Conservation (phyloP, 441 rosid species). For the Arabidopsis hybrid region DNA sequence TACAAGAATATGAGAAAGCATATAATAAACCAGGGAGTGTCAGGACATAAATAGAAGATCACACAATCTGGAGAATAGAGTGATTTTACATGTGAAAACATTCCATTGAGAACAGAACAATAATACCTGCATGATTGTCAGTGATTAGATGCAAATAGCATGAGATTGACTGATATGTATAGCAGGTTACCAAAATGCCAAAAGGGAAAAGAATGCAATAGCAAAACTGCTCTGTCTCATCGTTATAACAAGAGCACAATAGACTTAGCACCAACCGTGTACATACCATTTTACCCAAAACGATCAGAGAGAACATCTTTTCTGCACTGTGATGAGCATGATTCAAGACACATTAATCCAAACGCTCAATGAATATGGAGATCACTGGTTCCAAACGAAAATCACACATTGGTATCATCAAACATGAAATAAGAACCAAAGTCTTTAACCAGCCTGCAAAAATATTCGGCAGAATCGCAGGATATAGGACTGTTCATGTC, state of each 20-base stretch:
- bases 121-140: constrained; percentile 21
- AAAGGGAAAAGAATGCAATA: constrained; percentile 34
- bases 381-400: constrained; percentile 10
- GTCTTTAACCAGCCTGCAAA: constrained; percentile 24
- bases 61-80: constrained; percentile 36
- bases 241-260: constrained; percentile 15
- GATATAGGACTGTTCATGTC: constrained; percentile 18
- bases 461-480: neutral
- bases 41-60: constrained; percentile 45
- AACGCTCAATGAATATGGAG: neutral
- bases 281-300: constrained; percentile 14
- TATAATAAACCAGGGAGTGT: constrained; percentile 42
- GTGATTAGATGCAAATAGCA: constrained; percentile 41
- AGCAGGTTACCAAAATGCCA: constrained; percentile 32
- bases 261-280: constrained; percentile 25
- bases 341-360: constrained; percentile 17
- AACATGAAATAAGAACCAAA: constrained; percentile 18
- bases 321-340: constrained; percentile 6
- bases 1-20: constrained; percentile 45
- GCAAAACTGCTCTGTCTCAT: constrained; percentile 1
- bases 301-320: neutral
- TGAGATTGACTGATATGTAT: constrained; percentile 26
- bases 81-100: constrained; percentile 39
- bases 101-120: constrained; percentile 42
- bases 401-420: constrained; percentile 18